Base-by-base conservation (phyloP, 2,329 filamentous ascomycete species). In the Phaeosphaeria sp. region DNA sequence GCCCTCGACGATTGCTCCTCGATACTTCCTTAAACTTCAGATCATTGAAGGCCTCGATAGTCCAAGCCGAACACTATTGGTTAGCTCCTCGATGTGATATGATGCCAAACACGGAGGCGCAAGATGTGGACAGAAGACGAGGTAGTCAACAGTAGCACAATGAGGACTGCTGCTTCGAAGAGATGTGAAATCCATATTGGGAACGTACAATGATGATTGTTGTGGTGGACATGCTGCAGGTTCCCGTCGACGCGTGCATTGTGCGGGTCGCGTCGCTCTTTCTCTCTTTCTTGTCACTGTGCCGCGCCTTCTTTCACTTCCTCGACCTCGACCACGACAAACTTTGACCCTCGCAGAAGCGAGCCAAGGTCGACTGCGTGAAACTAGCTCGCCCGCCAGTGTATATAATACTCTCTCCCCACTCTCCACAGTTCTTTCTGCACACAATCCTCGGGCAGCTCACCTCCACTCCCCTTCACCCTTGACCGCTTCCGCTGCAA, bases 241-340 rank as follows among this genome's bases (percentile, higher is more conserved):
- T 39, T 6, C 36, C 36, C 17, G 36, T 15, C 15, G 11, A 17
- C 36, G 36, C 13, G 13, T 39, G 5, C 5, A 7, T 39, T 39
- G 36, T 39, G 15, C 7, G 17, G 36, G 4, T 39, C 15, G 11
- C 15, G 36, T 36, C 36, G 11, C 4, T n/a, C 4, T 13, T 13
- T n/a, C 15, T 6, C 36, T 39, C 13, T n/a, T 39, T 39, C 36
- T 39, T n/a, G 13, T 6, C 36, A n/a, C 36, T 39, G 36, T 39
- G 22, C 27, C 44, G 44, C 22, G 21, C 44, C 44, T 47, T 47
- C 44, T 47, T 47, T 47, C 44, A 47, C 44, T 30, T 30, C n/a
- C 22, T n/a, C n/a, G n/a, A n/a, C 25, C 25, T 39, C 36, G 15
- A 39, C 36, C 36, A 39, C 36, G 15, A 39, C 15, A 39, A n/a